Percentiles rank a stretch among this genome's conserved stretches.
phyloP scores from a whole-genome alignment of 768 basidiomycete species.

The Suillus subalutaceus region DNA sequence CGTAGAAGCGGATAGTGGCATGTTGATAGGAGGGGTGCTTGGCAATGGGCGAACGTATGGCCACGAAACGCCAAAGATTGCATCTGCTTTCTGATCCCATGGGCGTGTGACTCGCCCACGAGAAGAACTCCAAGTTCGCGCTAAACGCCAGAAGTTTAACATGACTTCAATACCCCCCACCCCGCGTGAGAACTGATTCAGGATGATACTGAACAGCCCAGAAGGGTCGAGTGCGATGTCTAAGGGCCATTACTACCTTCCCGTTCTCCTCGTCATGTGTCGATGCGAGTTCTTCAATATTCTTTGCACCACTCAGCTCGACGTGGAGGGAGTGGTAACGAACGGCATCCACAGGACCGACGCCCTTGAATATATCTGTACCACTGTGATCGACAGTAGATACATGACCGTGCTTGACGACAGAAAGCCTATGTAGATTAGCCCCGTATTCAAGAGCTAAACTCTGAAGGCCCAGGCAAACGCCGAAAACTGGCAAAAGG shows the following conservation, averaged over 20 bases:
- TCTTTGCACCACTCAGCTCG: conserved; percentile 44
- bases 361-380: conserved; percentile 61
- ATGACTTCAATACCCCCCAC: conserved; percentile 68
- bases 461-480: conserved; percentile 83
- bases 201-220: conserved; percentile 93
- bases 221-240: conserved; percentile 67
- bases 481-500: conserved; percentile 76
- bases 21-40: conserved; percentile 19
- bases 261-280: conserved; percentile 70
- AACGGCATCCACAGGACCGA: conserved; percentile 59
- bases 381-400: conserved; percentile 63
- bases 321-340: conserved; percentile 83
- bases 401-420: conserved; percentile 82
- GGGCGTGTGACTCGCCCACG: conserved; percentile 39
- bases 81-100: conserved; percentile 43
- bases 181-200: conserved; percentile 75
- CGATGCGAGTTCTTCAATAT: conserved; percentile 66
- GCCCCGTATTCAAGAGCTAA: conserved; percentile 69
- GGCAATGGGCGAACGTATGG: conserved; percentile 44
- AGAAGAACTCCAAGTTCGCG: conserved; percentile 55
- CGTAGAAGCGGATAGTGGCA: conserved; percentile 29
- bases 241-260: conserved; percentile 72
- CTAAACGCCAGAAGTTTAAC: conserved; percentile 74
- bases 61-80: conserved; percentile 58
- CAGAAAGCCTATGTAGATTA: conserved; percentile 53